phyloP scores from a whole-genome alignment of 768 basidiomycete species.

The Aureoboletus auriporus region DNA sequence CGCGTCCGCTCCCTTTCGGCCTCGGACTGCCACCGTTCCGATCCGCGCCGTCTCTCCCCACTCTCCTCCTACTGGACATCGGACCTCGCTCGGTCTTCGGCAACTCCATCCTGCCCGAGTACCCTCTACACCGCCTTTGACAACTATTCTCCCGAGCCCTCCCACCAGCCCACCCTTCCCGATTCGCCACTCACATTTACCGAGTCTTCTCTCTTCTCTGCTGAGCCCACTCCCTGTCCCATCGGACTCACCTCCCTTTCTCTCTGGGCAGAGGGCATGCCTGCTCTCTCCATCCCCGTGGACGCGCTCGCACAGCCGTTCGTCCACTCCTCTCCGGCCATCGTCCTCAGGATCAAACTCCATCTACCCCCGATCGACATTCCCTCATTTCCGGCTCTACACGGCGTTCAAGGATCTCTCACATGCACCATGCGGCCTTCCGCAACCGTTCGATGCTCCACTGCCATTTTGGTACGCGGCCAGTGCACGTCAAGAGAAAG shows the following conservation, averaged over 20 bases:
- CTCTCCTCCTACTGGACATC: slow-evolving; percentile 28
- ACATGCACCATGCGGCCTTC: slow-evolving; percentile 52
- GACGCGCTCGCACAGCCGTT: slow-evolving; percentile 44
- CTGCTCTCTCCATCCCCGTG: slow-evolving; percentile 55
- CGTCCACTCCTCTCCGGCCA: slow-evolving; percentile 34
- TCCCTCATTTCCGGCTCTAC: slow-evolving; percentile 50
- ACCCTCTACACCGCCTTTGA: slow-evolving; percentile 22
- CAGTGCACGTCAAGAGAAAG: slow-evolving; percentile 51
- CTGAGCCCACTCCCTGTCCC: slow-evolving; percentile 31
- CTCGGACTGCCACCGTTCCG: slow-evolving; percentile 26
- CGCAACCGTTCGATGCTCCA: slow-evolving; percentile 57
- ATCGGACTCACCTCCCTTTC: slow-evolving; percentile 38
- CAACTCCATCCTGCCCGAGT: slow-evolving; percentile 24
- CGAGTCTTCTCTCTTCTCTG: slow-evolving; percentile 25
- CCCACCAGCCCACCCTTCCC: slow-evolving; percentile 19
- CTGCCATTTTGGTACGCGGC: slow-evolving; percentile 52
- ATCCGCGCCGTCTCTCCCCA: slow-evolving; percentile 31
- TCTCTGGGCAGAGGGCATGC: slow-evolving; percentile 67
- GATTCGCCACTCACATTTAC: slow-evolving; percentile 28
- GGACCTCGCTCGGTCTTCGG: slow-evolving; percentile 22
- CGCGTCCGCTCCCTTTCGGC: slow-evolving; percentile 29
- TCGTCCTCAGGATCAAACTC: slow-evolving; percentile 55
- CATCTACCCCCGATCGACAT: slow-evolving; percentile 52
- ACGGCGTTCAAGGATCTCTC: slow-evolving; percentile 60
- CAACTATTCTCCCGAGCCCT: slow-evolving; percentile 22